These are phyloP conservation scores for Plenodomus lindquistii DNA, from an alignment of 2,329 filamentous ascomycete species.

Conservation along the genomic window DNA sequence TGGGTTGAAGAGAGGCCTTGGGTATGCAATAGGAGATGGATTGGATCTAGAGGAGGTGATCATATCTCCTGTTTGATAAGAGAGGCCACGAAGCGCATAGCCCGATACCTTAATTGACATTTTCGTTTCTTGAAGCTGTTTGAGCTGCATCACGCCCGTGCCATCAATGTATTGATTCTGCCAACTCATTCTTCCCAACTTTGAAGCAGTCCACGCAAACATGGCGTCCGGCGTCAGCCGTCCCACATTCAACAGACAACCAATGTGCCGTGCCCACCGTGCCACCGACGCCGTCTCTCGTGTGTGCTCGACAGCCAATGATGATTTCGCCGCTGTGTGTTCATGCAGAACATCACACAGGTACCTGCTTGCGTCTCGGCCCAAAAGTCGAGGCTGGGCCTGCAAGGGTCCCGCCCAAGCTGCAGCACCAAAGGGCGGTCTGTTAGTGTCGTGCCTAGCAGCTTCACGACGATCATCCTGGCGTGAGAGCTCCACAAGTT, in stretches of 20 bases:
- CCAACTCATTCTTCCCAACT: not conserved
- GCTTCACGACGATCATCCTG: slow-evolving; percentile 14
- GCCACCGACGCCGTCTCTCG: not conserved
- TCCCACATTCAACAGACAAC: not conserved
- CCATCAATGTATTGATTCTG: not conserved
- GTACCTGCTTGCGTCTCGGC: slow-evolving; percentile 8
- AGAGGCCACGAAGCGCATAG: not conserved
- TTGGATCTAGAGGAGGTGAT: not conserved
- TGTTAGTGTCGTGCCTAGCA: slow-evolving; percentile 14
- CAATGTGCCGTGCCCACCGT: not conserved
- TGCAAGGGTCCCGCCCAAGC: slow-evolving; percentile 26
- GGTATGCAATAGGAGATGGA: not conserved
- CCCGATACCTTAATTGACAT: not conserved
- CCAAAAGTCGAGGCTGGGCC: slow-evolving; percentile 16
- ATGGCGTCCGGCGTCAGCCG: not conserved
- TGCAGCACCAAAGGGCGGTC: slow-evolving; percentile 27
- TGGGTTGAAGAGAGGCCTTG: not conserved
- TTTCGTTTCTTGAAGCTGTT: not conserved
- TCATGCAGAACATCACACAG: slow-evolving; percentile 27
- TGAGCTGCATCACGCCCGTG: not conserved
- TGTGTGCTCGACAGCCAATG: not conserved
- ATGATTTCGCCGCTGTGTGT: slow-evolving; percentile 4
- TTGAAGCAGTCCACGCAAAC: not conserved
- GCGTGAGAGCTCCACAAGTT: slow-evolving; percentile 30
- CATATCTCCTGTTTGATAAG: not conserved